Evolutionary conservation across 2,329 filamentous ascomycete species (phyloP).

Genomic region (Colletotrichum abscissum): DNA sequence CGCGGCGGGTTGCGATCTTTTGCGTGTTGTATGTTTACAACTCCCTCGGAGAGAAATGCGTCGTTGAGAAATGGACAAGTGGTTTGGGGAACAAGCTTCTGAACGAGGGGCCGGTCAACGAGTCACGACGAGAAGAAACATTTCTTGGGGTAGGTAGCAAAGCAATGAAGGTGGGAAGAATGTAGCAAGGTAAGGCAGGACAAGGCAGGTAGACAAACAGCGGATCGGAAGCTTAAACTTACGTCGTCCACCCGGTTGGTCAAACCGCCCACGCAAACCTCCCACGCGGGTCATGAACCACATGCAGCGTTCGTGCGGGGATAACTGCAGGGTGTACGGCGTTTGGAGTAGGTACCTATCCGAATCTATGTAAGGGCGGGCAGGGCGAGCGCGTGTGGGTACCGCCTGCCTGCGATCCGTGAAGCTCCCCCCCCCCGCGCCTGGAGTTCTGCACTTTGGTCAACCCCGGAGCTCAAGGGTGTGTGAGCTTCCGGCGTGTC

Average conservation of each 20-base stretch:
- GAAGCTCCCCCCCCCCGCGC: neutral
- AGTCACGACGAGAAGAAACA: neutral
- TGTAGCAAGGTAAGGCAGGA: neutral
- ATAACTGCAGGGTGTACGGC: neutral
- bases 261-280: neutral
- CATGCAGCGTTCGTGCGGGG: neutral
- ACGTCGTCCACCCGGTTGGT: slow-evolving; percentile 25
- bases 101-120: neutral
- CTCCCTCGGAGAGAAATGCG: neutral
- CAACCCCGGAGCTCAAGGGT: slow-evolving; percentile 1
- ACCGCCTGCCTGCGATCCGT: neutral
- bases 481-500: slow-evolving; percentile 30
- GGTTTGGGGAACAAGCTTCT: neutral
- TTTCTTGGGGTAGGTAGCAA: neutral
- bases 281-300: neutral
- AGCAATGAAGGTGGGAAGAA: neutral
- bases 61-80: neutral
- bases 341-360: too few species aligned
- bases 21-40: neutral
- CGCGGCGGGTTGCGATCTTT: neutral
- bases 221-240: slow-evolving; percentile 29
- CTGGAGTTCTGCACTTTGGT: neutral
- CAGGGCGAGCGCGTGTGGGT: neutral
- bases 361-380: too few species aligned
- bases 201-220: neutral